Evolutionary conservation across 768 basidiomycete species (phyloP), one percentile per base, ranked within the genome.

Genomic region (Cyathus striatus): DNA sequence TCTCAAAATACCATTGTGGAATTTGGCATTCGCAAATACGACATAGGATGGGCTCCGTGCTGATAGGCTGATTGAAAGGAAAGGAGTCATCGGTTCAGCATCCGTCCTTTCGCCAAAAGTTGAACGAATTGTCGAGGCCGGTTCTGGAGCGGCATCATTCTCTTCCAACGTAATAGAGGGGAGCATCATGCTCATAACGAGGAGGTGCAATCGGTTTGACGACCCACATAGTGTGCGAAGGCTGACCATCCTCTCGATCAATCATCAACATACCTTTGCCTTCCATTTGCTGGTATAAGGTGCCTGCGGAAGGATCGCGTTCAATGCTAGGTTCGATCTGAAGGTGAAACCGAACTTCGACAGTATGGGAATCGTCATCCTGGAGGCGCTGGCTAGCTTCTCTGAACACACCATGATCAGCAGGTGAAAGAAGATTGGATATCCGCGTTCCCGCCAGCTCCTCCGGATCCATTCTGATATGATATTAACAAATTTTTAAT

Each of bases 1-100:
- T 98, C 69, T 98, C 96, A 61, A 99, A 99, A 70, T 93, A 99
- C 96, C 96, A 99, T 48, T 95, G 89, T 2, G 95, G 94, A 45
- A 98, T 88, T 52, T 88, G 84, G 57, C 87, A 83, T 65, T 99
- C 96, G 71, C 96, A 99, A 49, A 99, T 99, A 23, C 96, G 88
- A 67, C 96, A 98, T 17, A 99, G 75, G 40, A 98, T 89, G 22
- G 78, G 82, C 46, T 89, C 81, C 20, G 78, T 81, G 56, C 82
- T 85, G 64, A 98, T 86, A 18, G 86, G 81, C 17, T 81, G 78
- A 34, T 72, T 70, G 60, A 86, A 82, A 6, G 90, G 86, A 61
- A 94, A 3, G 84, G 81, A 2, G 80, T 81, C 32, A 71, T 61
- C 7, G 81, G 76, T 43, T 77, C 79, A 14, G 65, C 58, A 7